Base-by-base conservation (phyloP, 139 green algal genomes). In the Volvox reticuliferus region DNA sequence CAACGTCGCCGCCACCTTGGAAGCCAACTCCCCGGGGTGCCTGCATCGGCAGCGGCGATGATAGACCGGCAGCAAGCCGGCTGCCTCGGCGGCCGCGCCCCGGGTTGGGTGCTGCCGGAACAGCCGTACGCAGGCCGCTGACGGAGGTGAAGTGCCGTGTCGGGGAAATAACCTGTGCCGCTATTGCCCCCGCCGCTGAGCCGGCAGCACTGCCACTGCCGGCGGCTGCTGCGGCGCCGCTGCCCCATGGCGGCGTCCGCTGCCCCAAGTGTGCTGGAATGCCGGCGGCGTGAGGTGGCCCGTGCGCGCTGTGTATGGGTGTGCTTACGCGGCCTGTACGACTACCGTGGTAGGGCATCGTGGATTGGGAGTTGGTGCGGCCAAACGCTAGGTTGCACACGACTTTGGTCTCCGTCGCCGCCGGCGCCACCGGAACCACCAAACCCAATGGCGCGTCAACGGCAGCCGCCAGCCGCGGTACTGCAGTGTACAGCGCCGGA, bases 281-380 rank as follows among this genome's bases (percentile, higher is more conserved):
- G 19, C 78, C 78, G 37, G 36, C 32, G 36, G 22, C 36, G 78
- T 84, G 78, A 1, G 18, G 30, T 17, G 33, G n/a, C 0, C 22
- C 28, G 18, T 37, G 85, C 5, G 24, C 35, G 36, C 20, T 33
- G n/a, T 32, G 61, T 35, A 69, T 79, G 28, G 84, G 84, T 0
- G 84, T 89, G 65, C 84, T 44, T 19, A 79, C 28, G 22, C 67
- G 36, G 0, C 36, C 68, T 28, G 36, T 19, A 28, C 68, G 81
- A 20, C 55, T 73, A 44, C 13, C n/a, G 14, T 87, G 67, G 37
- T 89, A 89, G 26, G 85, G 85, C 85, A 89, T 24, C 3, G 85
- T 89, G 19, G 71, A 73, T 50, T 89, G 83, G 16, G 83, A 89
- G 0, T 77, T 28, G 0, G 67, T 89, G 0, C 65, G 32, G n/a